Evolutionary conservation across 2,329 filamentous ascomycete genomes (phyloP).

Genomic region (Colletotrichum siamense): DNA sequence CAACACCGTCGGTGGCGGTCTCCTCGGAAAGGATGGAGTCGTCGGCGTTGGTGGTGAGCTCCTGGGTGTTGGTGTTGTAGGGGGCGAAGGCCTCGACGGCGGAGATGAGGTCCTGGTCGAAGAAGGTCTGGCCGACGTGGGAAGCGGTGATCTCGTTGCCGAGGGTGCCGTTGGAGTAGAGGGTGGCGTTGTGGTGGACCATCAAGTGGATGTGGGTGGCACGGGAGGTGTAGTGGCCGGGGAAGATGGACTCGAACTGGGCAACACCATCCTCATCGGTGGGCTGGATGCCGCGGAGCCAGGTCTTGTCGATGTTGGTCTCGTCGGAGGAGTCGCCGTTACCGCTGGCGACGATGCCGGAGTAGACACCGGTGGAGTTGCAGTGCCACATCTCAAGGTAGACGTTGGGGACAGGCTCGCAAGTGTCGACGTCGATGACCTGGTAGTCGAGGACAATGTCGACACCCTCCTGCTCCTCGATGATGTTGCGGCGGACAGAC

Average conservation of each 20-base stretch:
- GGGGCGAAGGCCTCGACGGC: conserved; percentile 52
- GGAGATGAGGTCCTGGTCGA: conserved; percentile 60
- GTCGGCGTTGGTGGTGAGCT: conserved; percentile 51
- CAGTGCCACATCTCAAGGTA: conserved; percentile 50
- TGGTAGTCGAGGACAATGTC: conserved; percentile 47
- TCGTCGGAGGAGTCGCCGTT: conserved; percentile 36
- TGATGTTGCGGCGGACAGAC: conserved; percentile 43
- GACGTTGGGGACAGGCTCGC: conserved; percentile 42
- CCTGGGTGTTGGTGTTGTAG: conserved; percentile 48
- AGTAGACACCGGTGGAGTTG: conserved; percentile 52
- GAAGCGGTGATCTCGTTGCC: conserved; percentile 49
- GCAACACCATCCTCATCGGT: conserved; percentile 45
- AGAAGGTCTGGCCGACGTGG: conserved; percentile 69
- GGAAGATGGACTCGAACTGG: conserved; percentile 47
- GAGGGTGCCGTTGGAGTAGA: conserved; percentile 38
- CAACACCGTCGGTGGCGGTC: conserved; percentile 52
- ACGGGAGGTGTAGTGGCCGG: conserved; percentile 47
- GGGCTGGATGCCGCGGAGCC: conserved; percentile 43
- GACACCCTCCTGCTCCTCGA: conserved; percentile 45
- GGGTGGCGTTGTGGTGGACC: conserved; percentile 34
- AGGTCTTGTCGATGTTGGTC: conserved; percentile 38
- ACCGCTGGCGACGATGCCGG: conserved; percentile 38
- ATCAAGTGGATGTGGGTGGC: conserved; percentile 47
- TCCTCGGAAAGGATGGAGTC: conserved; percentile 54
- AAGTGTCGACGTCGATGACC: conserved; percentile 47